These are phyloP conservation scores for Pichia phayaonensis DNA, from an alignment of 805 yeast species.

Conservation along the genomic window DNA sequence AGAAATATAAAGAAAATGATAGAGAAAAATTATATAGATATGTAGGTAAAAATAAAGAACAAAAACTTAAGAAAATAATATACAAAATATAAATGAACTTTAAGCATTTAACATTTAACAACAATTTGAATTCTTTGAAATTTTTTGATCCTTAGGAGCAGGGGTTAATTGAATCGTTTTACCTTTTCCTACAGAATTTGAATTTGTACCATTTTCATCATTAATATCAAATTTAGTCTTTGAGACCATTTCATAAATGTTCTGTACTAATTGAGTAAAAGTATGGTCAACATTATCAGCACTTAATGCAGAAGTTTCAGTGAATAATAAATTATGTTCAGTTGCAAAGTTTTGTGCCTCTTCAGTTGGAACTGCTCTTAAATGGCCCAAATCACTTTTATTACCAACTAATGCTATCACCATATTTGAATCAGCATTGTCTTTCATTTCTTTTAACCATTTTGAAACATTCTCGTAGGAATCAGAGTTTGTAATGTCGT, in stretches of 20 bases:
- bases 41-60: neutral
- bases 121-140: constrained; percentile 54
- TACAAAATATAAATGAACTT: neutral
- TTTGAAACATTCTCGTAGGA: constrained; percentile 78
- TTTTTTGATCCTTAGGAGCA: constrained; percentile 73
- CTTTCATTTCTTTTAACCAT: constrained; percentile 87
- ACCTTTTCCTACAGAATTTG: constrained; percentile 51
- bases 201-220: constrained; percentile 40
- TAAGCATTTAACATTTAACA: constrained; percentile 37
- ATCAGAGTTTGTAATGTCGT: constrained; percentile 88
- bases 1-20: neutral
- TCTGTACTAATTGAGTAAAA: constrained; percentile 85
- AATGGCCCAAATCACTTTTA: constrained; percentile 82
- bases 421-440: constrained; percentile 90
- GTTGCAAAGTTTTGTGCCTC: constrained; percentile 93
- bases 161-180: constrained; percentile 91
- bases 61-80: neutral
- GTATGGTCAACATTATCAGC: constrained; percentile 93
- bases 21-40: neutral
- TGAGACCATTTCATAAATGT: constrained; percentile 90
- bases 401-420: constrained; percentile 92
- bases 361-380: constrained; percentile 95
- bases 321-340: constrained; percentile 85
- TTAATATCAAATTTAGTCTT: constrained; percentile 88
- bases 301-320: constrained; percentile 92